A percentile compares a stretch with the other conserved stretches of the same genome.
Evolutionary conservation across 2,329 filamentous ascomycete genomes (phyloP).

Genomic region (Pseudocercospora pini-densiflorae): DNA sequence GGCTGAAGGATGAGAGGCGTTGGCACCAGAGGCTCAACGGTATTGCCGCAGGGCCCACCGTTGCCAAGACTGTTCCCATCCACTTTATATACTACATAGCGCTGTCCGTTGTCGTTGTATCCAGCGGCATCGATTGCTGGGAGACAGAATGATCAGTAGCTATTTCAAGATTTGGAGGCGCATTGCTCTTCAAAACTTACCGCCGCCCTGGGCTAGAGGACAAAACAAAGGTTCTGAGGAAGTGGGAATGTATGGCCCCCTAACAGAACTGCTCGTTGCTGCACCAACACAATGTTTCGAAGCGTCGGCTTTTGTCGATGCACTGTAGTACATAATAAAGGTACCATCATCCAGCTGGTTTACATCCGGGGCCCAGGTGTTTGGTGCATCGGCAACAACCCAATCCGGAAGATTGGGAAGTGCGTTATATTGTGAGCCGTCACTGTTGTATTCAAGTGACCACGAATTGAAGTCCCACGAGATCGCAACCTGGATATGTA

Average conservation of each 20-base stretch:
- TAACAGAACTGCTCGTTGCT: conserved; percentile 33
- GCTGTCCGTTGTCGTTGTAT: conserved; percentile 38
- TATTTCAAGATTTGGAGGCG: neutral
- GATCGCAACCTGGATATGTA: conserved; percentile 46
- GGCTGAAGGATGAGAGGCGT: conserved; percentile 41
- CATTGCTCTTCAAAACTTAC: neutral
- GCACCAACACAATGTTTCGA: conserved; percentile 43
- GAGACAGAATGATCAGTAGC: neutral
- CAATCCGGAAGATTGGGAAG: conserved; percentile 59
- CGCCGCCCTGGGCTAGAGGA: conserved; percentile 35
- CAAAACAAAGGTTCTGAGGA: conserved; percentile 34
- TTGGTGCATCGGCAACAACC: conserved; percentile 53
- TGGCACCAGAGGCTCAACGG: conserved; percentile 36
- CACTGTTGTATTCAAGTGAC: conserved; percentile 43
- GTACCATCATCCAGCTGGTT: conserved; percentile 47
- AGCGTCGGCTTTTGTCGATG: conserved; percentile 30
- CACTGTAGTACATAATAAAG: conserved; percentile 43
- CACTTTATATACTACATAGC: conserved; percentile 43
- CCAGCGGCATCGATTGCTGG: conserved; percentile 41
- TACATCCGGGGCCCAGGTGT: conserved; percentile 68
- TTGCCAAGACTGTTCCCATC: conserved; percentile 42
- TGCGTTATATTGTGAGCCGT: conserved; percentile 52
- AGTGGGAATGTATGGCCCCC: conserved; percentile 40
- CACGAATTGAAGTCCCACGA: conserved; percentile 43
- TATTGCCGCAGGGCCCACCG: conserved; percentile 40